phyloP scores from a whole-genome alignment of 2,329 filamentous ascomycete genomes.

The Penicillium vulpinum region DNA sequence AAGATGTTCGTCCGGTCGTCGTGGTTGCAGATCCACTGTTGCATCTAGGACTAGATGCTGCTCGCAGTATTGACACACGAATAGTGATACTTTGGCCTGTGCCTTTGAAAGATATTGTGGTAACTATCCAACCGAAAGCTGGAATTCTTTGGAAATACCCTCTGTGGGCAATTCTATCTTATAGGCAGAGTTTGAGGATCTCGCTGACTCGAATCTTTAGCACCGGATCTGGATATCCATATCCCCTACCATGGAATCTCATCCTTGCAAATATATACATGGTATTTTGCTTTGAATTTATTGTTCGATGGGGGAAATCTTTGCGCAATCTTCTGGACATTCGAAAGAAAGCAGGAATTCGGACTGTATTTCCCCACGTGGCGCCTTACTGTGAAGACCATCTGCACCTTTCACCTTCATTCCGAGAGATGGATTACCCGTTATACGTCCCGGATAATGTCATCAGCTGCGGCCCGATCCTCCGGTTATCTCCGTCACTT shows the following conservation, averaged over 20 bases:
- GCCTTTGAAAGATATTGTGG: conserved; percentile 45
- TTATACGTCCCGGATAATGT: conserved; percentile 44
- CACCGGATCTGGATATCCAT: conserved; percentile 47
- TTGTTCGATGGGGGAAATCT: conserved; percentile 9
- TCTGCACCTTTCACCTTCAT: conserved; percentile 32
- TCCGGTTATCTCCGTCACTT: conserved; percentile 38
- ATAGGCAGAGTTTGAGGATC: background rate
- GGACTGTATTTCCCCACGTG: conserved; percentile 29
- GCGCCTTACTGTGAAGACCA: conserved; percentile 29
- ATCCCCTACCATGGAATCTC: conserved; percentile 48
- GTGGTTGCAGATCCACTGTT: conserved; percentile 49
- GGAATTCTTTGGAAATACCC: conserved; percentile 37
- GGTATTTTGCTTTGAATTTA: conserved; percentile 26
- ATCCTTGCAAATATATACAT: conserved; percentile 48
- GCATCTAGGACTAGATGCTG: conserved; percentile 47
- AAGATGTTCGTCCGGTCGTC: conserved; percentile 41
- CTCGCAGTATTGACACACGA: conserved; percentile 35
- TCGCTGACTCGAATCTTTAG: conserved; percentile 26
- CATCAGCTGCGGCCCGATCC: conserved; percentile 50
- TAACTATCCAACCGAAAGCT: conserved; percentile 41
- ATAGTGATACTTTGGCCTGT: conserved; percentile 49
- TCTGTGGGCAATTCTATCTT: conserved; percentile 21
- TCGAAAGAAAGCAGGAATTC: conserved; percentile 29
- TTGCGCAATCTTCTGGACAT: conserved; percentile 23
- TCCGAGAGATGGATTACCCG: conserved; percentile 45